Conservation (phyloP, 345 rosid genomes). For the Camelina neglecta region DNA sequence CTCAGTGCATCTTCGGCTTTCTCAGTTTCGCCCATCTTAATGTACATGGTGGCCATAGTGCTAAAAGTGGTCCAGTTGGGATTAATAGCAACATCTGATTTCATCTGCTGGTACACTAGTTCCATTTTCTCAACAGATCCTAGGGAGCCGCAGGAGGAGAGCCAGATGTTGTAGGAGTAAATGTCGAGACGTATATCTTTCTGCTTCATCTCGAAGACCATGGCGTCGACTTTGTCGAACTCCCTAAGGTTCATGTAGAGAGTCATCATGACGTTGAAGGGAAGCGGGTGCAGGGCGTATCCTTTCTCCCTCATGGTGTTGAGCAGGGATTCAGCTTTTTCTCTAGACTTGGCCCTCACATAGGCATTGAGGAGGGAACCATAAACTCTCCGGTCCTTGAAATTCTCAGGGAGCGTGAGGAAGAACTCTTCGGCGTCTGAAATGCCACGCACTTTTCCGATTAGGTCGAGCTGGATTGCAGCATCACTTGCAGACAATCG, state of each 20-base stretch:
- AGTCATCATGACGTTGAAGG: slow-evolving; percentile 97
- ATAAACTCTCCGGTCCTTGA: slow-evolving; percentile 81
- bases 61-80: slow-evolving; percentile 95
- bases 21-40: slow-evolving; percentile 68
- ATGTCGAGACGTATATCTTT: slow-evolving; percentile 71
- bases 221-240: slow-evolving; percentile 66
- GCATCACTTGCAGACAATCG: slow-evolving; percentile 79
- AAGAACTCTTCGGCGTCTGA: slow-evolving; percentile 74
- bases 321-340: slow-evolving; percentile 73
- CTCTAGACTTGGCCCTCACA: slow-evolving; percentile 61
- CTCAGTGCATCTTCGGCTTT: slow-evolving; percentile 88
- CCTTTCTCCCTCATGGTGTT: slow-evolving; percentile 71
- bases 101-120: slow-evolving; percentile 77
- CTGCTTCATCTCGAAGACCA: slow-evolving; percentile 81
- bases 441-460: slow-evolving; percentile 81
- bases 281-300: slow-evolving; percentile 65
- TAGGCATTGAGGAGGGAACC: slow-evolving; percentile 88
- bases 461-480: slow-evolving; percentile 90
- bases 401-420: slow-evolving; percentile 53
- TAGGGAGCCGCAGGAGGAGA: slow-evolving; percentile 76
- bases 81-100: slow-evolving; percentile 54
- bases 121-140: slow-evolving; percentile 81
- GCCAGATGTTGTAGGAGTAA: slow-evolving; percentile 93
- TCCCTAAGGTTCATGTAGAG: slow-evolving; percentile 85
- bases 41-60: slow-evolving; percentile 90